Evolutionary conservation across 257 asterid species (phyloP).

Genomic region (Nicotiana tabacum): DNA sequence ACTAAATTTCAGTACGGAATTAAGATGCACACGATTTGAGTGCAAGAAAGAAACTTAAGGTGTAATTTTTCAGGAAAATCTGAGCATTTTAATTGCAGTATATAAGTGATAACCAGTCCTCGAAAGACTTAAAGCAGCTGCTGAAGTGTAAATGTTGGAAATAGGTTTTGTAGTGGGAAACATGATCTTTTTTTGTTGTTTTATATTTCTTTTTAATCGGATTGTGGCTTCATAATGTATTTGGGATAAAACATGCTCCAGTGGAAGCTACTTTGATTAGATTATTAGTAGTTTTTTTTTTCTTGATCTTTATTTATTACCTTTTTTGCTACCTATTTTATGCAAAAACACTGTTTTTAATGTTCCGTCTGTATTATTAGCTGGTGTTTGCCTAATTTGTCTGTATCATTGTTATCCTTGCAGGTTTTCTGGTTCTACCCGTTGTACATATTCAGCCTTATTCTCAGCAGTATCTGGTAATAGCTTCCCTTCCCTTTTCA

Average conservation of each 20-base stretch:
- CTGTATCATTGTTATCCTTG: constrained; percentile 13
- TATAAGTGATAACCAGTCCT: not conserved
- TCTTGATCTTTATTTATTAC: not conserved
- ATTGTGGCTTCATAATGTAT: not conserved
- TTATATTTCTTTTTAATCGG: not conserved
- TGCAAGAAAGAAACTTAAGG: not conserved
- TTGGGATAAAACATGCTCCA: not conserved
- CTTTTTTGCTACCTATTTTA: not conserved
- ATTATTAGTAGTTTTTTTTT: not conserved
- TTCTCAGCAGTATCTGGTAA: constrained; percentile 86
- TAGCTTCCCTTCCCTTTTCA: constrained; percentile 7
- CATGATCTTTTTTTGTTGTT: not conserved
- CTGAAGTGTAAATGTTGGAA: not conserved
- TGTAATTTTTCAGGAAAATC: not conserved
- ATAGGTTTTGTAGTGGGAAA: not conserved
- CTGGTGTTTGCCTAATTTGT: constrained; percentile 10
- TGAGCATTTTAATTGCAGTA: not conserved
- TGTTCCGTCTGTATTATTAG: not conserved
- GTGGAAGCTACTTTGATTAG: not conserved
- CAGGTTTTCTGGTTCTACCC: constrained; percentile 99
- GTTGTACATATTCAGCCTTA: constrained; percentile 83
- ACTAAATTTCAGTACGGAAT: not conserved
- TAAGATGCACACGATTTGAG: not conserved
- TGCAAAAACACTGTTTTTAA: not conserved
- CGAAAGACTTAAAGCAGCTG: not conserved